Evolutionary conservation across 2,329 filamentous ascomycete genomes (phyloP), one percentile per base, ranked within the genome.

Genomic region (Aureobasidium namibiae): DNA sequence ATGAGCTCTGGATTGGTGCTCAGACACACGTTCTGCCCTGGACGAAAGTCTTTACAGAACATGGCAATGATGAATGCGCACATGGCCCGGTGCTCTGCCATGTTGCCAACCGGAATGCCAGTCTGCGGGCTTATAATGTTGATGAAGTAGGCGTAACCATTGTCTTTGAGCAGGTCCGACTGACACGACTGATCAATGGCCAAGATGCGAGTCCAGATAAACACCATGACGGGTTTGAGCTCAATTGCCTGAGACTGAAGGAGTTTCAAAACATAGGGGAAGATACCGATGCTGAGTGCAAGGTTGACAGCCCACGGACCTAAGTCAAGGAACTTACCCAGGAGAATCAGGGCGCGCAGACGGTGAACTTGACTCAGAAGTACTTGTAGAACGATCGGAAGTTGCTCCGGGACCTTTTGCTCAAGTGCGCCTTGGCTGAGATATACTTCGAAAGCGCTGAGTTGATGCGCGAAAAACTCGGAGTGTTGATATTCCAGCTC

Each of bases 251-350:
- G 92, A 4, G 94, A 97, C 72, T 99, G 94, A 18, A 99, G 78
- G 26, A 99, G 79, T 74, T 99, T 99, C 34, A 99, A 78, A n/a
- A 99, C 94, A 69, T 99, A 99, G 0, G 94, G 94, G 73, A 99
- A 99, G 63, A 99, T 99, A 24, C 94, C 94, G 62, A 99, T 99
- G 72, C 92, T 96, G 16, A 99, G 80, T 16, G 94, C 94, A 41
- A 99, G 83, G 71, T 97, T 94, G n/a, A 99, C 94, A 31, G 94
- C 95, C 94, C 94, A 99, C 0, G 94, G 94, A 0, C 94, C 94
- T 39, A 97, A 82, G 68, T 99, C 94, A 21, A 99, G 78, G 72
- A 99, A 99, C 65, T 91, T 90, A 60, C 92, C 94, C 0, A 99
- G 80, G 7, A 99, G 77, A 56, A 99, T 95, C 63, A 99, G 80